Conservation (phyloP, 768 basidiomycete genomes). For the Leccinum subgranulosum region DNA sequence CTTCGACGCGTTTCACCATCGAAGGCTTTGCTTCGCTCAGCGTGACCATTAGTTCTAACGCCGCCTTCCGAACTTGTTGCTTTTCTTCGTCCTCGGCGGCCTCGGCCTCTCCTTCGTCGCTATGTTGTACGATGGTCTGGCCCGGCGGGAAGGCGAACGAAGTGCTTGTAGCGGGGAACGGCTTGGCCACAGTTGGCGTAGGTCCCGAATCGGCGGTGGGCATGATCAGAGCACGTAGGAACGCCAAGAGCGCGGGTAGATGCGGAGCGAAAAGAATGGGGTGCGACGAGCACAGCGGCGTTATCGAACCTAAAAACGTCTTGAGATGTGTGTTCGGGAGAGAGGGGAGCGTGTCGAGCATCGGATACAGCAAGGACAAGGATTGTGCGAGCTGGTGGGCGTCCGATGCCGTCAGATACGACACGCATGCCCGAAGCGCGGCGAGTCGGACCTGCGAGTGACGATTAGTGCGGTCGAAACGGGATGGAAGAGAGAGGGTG, state of each 20-base stretch:
- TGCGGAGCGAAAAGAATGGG: conserved; percentile 75
- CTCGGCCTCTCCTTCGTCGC: conserved; percentile 33
- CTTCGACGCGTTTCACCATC: conserved; percentile 65
- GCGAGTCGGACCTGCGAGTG: conserved; percentile 62
- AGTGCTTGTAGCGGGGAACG: conserved; percentile 34
- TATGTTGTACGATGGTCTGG: conserved; percentile 17
- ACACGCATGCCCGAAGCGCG: conserved; percentile 64
- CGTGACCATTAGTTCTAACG: conserved; percentile 80
- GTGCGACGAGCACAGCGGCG: conserved; percentile 64
- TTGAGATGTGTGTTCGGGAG: conserved; percentile 56
- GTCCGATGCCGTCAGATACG: conserved; percentile 66
- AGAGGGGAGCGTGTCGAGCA: conserved; percentile 70
- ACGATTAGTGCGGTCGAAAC: not conserved
- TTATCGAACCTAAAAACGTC: conserved; percentile 63
- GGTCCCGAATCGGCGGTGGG: conserved; percentile 55
- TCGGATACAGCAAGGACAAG: conserved; percentile 58
- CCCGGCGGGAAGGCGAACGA: conserved; percentile 42
- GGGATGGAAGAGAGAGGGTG: not conserved
- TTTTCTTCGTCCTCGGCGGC: conserved; percentile 58
- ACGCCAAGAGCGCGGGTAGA: conserved; percentile 61
- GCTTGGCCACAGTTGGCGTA: conserved; percentile 50
- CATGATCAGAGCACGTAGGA: conserved; percentile 69
- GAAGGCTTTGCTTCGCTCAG: conserved; percentile 71
- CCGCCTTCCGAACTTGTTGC: conserved; percentile 65
- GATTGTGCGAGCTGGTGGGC: conserved; percentile 58